phyloP scores from a whole-genome alignment of 208 protist species.

The Crithidia acanthocephali region DNA sequence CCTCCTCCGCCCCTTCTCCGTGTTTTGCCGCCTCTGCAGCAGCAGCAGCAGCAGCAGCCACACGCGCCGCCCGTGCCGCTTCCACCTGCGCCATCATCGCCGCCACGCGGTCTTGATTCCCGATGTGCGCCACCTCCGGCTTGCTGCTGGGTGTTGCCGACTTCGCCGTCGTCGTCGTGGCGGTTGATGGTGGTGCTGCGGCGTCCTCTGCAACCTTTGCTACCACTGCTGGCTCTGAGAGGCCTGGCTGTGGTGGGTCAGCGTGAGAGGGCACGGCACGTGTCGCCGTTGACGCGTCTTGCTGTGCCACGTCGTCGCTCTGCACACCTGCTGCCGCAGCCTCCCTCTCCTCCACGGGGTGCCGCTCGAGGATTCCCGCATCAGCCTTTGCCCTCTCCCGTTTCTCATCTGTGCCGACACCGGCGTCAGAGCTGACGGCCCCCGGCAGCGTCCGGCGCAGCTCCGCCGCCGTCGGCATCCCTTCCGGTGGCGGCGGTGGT shows the following conservation, averaged over 20 bases:
- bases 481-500: slow-evolving; percentile 52
- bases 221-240: too few relatives aligned
- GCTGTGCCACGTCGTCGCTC: too few relatives aligned
- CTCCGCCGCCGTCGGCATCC: slow-evolving; percentile 44
- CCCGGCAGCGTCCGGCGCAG: slow-evolving; percentile 31
- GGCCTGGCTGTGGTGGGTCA: too few relatives aligned
- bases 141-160: not conserved
- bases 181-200: not conserved
- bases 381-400: too few relatives aligned
- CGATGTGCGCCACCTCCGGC: slow-evolving; percentile 33
- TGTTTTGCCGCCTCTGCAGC: slow-evolving; percentile 11
- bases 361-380: too few relatives aligned
- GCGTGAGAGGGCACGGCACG: too few relatives aligned
- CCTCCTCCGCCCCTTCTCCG: not conserved
- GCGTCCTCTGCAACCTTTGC: too few relatives aligned
- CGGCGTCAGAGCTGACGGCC: not conserved
- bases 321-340: too few relatives aligned
- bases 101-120: slow-evolving; percentile 31
- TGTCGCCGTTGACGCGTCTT: too few relatives aligned
- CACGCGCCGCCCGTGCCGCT: slow-evolving; percentile 46
- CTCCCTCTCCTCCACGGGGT: too few relatives aligned
- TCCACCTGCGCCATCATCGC: slow-evolving; percentile 61
- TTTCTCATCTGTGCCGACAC: too few relatives aligned
- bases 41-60: slow-evolving; percentile 20
- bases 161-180: not conserved